Percentiles rank a stretch among this genome's conserved stretches.
These are phyloP conservation scores for Hypsizygus marmoreus DNA, from an alignment of 768 basidiomycete species.

Conservation along the genomic window DNA sequence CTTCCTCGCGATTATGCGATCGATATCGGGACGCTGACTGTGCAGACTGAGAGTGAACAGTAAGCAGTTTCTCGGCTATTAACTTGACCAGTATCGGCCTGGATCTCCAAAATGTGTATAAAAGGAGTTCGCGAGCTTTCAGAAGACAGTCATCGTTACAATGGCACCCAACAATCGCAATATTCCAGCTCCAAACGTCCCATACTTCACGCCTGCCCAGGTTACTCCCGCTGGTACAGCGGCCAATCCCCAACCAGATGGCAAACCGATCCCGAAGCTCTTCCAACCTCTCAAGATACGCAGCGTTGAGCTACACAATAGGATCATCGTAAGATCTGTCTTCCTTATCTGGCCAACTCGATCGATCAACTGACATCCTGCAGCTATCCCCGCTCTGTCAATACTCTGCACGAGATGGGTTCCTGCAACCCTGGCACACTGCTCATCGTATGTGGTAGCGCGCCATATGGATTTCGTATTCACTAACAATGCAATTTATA, in stretches of 20 bases:
- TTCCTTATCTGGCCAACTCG: neutral
- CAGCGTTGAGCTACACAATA: slow-evolving; percentile 53
- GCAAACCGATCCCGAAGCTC: slow-evolving; percentile 33
- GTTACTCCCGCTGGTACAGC: slow-evolving; percentile 46
- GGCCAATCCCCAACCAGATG: slow-evolving; percentile 38
- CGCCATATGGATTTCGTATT: slow-evolving; percentile 24
- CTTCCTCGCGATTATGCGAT: neutral
- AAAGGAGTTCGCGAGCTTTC: neutral
- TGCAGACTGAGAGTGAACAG: neutral
- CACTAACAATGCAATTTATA: slow-evolving; percentile 19
- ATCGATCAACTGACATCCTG: too few relatives aligned
- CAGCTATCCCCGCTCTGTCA: slow-evolving; percentile 61
- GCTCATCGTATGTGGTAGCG: slow-evolving; percentile 55
- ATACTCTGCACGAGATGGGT: slow-evolving; percentile 59
- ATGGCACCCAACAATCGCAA: slow-evolving; percentile 18
- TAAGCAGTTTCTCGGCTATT: neutral
- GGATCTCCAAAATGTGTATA: neutral
- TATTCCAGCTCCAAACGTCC: slow-evolving; percentile 14
- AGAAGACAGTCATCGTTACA: neutral
- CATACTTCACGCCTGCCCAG: slow-evolving; percentile 49
- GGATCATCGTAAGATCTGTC: slow-evolving; percentile 43
- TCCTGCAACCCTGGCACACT: slow-evolving; percentile 55
- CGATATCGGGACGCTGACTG: slow-evolving; percentile 1
- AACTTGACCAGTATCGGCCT: neutral
- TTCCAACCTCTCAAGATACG: slow-evolving; percentile 61